Conservation (phyloP, 768 basidiomycete species). For the Trametes villosa region DNA sequence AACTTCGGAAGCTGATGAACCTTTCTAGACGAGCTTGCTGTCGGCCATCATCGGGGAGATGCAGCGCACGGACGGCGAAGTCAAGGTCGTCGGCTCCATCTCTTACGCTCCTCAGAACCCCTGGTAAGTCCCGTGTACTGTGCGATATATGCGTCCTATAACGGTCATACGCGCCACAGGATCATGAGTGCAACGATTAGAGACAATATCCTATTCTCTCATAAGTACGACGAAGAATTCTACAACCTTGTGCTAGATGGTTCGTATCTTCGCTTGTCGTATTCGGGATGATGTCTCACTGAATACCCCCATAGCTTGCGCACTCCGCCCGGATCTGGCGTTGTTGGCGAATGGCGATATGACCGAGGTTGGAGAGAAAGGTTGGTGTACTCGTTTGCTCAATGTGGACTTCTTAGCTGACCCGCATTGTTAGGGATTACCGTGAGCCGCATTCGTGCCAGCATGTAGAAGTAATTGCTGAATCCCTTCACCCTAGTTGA, state of each 20-base stretch:
- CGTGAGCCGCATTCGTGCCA: conserved; percentile 42
- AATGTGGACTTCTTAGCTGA: conserved; percentile 35
- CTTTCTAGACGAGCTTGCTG: conserved; percentile 66
- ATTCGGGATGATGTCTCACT: not conserved
- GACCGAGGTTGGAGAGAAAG: conserved; percentile 87
- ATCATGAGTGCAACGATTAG: conserved; percentile 84
- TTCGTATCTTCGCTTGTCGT: conserved; percentile 29
- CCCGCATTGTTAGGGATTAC: conserved; percentile 44
- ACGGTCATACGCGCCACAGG: conserved; percentile 44
- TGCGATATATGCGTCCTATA: not conserved
- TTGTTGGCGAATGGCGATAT: conserved; percentile 82
- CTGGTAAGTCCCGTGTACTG: conserved; percentile 50
- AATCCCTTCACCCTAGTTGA: conserved; percentile 51
- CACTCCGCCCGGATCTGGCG: conserved; percentile 78
- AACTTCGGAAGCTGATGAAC: conserved; percentile 8
- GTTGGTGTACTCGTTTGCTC: conserved; percentile 37
- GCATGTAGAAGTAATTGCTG: not conserved
- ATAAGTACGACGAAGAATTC: conserved; percentile 84
- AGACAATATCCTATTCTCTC: conserved; percentile 92
- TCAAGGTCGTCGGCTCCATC: conserved; percentile 68
- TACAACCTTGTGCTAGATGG: conserved; percentile 85
- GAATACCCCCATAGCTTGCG: conserved; percentile 50
- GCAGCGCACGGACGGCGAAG: conserved; percentile 73
- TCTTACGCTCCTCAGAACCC: conserved; percentile 89
- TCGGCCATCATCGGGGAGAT: conserved; percentile 90